These are phyloP conservation scores for Monilinia laxa DNA, from an alignment of 2,329 filamentous ascomycete species.

Conservation along the genomic window DNA sequence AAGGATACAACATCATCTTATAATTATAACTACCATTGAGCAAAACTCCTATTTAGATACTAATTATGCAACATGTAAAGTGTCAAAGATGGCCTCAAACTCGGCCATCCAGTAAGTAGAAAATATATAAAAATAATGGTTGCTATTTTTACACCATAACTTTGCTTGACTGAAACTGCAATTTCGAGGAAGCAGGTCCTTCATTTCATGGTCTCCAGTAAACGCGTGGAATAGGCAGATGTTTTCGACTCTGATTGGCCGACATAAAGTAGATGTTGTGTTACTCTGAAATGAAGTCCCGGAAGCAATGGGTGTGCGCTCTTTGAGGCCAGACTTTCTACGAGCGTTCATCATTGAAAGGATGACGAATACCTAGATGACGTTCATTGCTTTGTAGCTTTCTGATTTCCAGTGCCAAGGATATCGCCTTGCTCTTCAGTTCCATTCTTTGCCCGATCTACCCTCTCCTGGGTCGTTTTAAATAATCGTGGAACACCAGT, in stretches of 20 bases:
- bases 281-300: neutral
- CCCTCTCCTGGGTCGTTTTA: slow-evolving; percentile 30
- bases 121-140: neutral
- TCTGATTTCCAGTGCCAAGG: slow-evolving; percentile 10
- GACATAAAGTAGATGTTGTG: neutral
- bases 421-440: slow-evolving; percentile 15
- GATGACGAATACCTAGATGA: too few relatives aligned
- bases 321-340: neutral
- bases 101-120: neutral
- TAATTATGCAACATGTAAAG: neutral
- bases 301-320: neutral
- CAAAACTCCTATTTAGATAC: neutral
- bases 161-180: neutral
- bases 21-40: neutral
- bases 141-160: neutral
- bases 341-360: neutral
- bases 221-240: neutral
- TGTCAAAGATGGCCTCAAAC: neutral
- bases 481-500: slow-evolving; percentile 44
- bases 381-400: slow-evolving; percentile 11
- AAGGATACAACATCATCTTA: too few relatives aligned
- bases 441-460: slow-evolving; percentile 15
- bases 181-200: neutral
- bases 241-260: neutral
- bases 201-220: too few relatives aligned